Base-by-base conservation (phyloP, 352 stramenopile species). In the Phytophthora ohioensis region DNA sequence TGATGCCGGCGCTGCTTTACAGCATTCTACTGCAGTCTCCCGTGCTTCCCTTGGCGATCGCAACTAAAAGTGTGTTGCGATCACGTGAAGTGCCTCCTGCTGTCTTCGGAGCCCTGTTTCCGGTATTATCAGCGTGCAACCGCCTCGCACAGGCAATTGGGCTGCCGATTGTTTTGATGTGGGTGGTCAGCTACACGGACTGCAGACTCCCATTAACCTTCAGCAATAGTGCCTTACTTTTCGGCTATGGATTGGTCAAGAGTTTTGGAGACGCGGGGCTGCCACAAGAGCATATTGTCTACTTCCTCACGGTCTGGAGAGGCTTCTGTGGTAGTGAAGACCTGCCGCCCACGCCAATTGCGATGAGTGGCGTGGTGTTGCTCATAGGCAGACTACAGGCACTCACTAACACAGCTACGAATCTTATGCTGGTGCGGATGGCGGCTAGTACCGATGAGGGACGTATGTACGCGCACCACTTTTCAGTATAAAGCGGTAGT, bases 51-150 rank as follows among this genome's bases (percentile, higher is more conserved):
- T 56, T 92, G 1, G 71, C 81, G 5, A 78, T 88, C 49, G 69
- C 82, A 42, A 90, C 85, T 9, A 89, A 89, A n/a, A 73, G 70
- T 17, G 87, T 84, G n/a, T 60, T 88, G 55, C 71, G 73, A 0
- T 78, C 82, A 15, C 75, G 77, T 12, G 80, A 89, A 48, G 73
- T 92, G 12, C 75, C 78, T 10, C 74, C 79, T 1, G 66, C 72
- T 4, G 71, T 94, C 9, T 91, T 90, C 46, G 80, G 81, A 6
- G 82, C 75, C 4, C 60, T 92, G n/a, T 89, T 91, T 39, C 84
- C 87, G 4, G 51, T 90, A 15, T 67, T 92, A 6, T 72, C 73
- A 8, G 83, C 81, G 6, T 62, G 87, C 59, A 88, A 92, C 66
- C 79, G 79, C 21, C 75, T 75, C 45, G 76, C 77, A 21, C 82